Percentiles rank a stretch among this genome's conserved stretches.
These are phyloP conservation scores for Waitea zeae DNA, from an alignment of 1,284 basidiomycete species.

Conservation along the genomic window DNA sequence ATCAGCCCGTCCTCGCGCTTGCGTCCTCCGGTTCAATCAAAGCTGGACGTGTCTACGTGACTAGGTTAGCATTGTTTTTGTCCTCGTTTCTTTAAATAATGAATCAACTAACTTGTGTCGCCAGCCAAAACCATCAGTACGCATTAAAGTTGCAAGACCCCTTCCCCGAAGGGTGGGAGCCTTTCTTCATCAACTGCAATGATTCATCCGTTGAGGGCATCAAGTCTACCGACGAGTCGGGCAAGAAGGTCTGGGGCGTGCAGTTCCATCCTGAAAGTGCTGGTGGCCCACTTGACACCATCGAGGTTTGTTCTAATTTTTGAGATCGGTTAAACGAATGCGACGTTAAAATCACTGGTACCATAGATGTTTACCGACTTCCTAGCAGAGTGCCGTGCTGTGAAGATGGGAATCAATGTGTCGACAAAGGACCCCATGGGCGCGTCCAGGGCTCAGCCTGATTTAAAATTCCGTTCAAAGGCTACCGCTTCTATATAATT, in stretches of 20 bases:
- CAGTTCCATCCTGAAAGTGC: constrained; percentile 95
- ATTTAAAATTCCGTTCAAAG: neutral
- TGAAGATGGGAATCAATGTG: constrained; percentile 19
- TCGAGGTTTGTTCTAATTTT: constrained; percentile 49
- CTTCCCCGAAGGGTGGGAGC: constrained; percentile 91
- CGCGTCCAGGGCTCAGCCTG: constrained; percentile 8
- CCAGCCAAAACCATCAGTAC: constrained; percentile 87
- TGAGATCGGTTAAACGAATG: constrained; percentile 3
- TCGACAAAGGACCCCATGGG: constrained; percentile 10
- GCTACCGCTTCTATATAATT: neutral
- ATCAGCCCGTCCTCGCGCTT: constrained; percentile 92
- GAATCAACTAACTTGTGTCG: no score
- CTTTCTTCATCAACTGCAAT: constrained; percentile 97
- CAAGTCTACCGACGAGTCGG: constrained; percentile 77
- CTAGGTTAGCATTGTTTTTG: no score
- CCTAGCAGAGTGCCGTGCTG: constrained; percentile 56
- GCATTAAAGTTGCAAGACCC: constrained; percentile 84
- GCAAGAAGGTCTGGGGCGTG: constrained; percentile 86
- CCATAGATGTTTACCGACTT: constrained; percentile 97
- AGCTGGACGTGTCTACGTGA: constrained; percentile 92
- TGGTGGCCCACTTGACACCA: constrained; percentile 85
- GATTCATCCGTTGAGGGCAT: constrained; percentile 96
- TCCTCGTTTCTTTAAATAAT: no score
- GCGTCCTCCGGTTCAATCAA: constrained; percentile 83
- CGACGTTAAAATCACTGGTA: constrained; percentile 18